Evolutionary conservation across 1,284 basidiomycete genomes (phyloP).

Genomic region (Phlebopus sp.): DNA sequence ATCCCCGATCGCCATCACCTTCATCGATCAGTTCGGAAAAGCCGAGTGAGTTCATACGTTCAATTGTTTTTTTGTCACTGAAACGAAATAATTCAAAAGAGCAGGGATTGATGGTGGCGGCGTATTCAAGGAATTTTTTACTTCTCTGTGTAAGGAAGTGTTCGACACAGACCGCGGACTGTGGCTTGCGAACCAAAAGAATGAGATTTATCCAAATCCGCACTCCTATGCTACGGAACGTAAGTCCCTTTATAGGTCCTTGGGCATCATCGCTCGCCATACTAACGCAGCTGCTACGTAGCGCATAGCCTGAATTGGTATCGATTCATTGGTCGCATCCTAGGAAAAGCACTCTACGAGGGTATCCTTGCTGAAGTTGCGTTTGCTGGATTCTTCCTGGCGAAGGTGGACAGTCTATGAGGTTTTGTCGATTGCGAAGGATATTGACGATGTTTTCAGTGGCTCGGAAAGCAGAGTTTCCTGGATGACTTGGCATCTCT

Average conservation of each 20-base stretch:
- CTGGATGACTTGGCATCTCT: conserved; percentile 88
- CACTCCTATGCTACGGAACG: conserved; percentile 84
- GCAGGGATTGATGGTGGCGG: conserved; percentile 95
- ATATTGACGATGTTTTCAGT: conserved; percentile 43
- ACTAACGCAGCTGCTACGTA: conserved; percentile 30
- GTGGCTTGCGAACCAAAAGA: conserved; percentile 87
- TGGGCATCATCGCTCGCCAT: conserved; percentile 2
- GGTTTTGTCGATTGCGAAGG: not conserved
- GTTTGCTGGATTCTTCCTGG: conserved; percentile 94
- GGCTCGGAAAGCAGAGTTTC: conserved; percentile 86
- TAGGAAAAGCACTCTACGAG: conserved; percentile 96
- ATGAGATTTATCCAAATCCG: conserved; percentile 94
- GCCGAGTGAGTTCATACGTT: conserved; percentile 60
- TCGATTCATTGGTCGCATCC: conserved; percentile 87
- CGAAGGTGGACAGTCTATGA: conserved; percentile 55
- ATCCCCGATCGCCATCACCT: conserved; percentile 79
- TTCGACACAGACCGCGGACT: conserved; percentile 94
- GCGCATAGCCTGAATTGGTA: conserved; percentile 91
- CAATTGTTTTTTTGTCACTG: conserved; percentile 5
- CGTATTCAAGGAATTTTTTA: conserved; percentile 97
- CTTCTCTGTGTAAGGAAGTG: conserved; percentile 86
- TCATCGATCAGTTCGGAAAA: conserved; percentile 87
- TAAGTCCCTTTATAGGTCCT: too few species aligned
- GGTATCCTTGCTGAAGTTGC: conserved; percentile 96
- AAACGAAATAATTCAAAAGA: conserved; percentile 37